phyloP scores from a whole-genome alignment of 2,329 filamentous ascomycete genomes.

The Septoria petroselini region DNA sequence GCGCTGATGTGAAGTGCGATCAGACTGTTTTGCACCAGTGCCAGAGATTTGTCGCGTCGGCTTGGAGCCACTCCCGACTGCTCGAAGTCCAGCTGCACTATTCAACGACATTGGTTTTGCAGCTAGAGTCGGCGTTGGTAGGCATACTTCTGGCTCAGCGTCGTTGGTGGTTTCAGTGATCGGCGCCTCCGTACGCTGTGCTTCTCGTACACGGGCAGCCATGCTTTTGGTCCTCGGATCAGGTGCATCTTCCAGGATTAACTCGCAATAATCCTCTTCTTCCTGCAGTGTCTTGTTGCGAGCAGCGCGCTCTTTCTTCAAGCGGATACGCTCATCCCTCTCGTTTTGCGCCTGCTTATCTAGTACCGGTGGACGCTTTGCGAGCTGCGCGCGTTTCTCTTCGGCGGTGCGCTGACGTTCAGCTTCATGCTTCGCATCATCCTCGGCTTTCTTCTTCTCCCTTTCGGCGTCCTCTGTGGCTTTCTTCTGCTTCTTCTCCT shows the following conservation, averaged over 20 bases:
- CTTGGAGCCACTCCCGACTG: neutral
- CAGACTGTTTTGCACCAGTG: neutral
- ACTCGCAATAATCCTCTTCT: conserved; percentile 5
- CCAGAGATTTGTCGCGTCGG: neutral
- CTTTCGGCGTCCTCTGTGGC: neutral
- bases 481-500: conserved; percentile 1
- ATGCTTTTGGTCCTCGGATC: neutral
- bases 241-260: conserved; percentile 7
- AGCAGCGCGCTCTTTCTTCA: conserved; percentile 13
- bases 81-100: conserved; percentile 13
- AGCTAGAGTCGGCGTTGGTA: neutral
- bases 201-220: neutral
- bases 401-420: neutral
- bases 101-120: conserved; percentile 14
- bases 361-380: neutral
- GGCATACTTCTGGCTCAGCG: neutral
- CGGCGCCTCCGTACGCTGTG: neutral
- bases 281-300: conserved; percentile 17
- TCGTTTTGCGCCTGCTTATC: conserved; percentile 2
- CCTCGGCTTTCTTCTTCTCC: conserved; percentile 2
- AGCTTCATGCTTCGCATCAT: neutral
- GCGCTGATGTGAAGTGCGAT: neutral
- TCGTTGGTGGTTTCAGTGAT: neutral
- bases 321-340: conserved; percentile 16
- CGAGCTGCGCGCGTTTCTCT: conserved; percentile 1